These are phyloP conservation scores for Murraya paniculata DNA, from an alignment of 345 rosid genomes.

Conservation along the genomic window DNA sequence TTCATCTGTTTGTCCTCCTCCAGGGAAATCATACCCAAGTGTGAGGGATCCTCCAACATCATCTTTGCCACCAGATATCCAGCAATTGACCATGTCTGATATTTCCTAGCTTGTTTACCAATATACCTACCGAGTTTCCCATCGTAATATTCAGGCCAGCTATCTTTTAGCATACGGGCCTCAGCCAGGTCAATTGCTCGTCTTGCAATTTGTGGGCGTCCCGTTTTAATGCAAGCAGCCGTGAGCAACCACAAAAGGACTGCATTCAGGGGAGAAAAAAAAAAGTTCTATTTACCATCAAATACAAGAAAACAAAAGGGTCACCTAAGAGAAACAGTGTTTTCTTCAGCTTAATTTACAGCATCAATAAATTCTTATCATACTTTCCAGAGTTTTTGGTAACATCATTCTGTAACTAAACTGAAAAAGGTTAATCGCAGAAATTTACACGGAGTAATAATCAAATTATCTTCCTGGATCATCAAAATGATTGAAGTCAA, in stretches of 20 bases:
- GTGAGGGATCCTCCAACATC: slow-evolving; percentile 43
- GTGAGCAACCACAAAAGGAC: slow-evolving; percentile 44
- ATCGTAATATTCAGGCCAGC: slow-evolving; percentile 44
- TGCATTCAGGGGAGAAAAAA: background rate
- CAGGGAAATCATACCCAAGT: slow-evolving; percentile 39
- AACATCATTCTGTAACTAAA: background rate
- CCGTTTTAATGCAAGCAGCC: slow-evolving; percentile 40
- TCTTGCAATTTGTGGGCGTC: slow-evolving; percentile 40
- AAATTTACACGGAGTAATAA: background rate
- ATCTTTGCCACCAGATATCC: slow-evolving; percentile 43
- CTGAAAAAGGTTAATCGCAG: background rate
- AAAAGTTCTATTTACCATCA: background rate
- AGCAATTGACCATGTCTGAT: slow-evolving; percentile 39
- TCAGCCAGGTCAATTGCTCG: slow-evolving; percentile 35
- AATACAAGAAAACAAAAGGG: background rate
- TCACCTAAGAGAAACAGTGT: background rate
- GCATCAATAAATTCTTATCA: background rate
- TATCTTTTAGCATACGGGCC: slow-evolving; percentile 30
- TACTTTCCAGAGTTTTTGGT: background rate
- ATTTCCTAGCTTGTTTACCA: slow-evolving; percentile 40
- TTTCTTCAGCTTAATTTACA: background rate
- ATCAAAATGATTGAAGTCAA: background rate
- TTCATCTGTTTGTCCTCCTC: slow-evolving; percentile 43
- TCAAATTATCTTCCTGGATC: background rate
- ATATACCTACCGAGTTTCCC: slow-evolving; percentile 36